Percentiles rank a stretch among this genome's conserved stretches.
These are phyloP conservation scores for Rutstroemia sp. DNA, from an alignment of 2,329 filamentous ascomycete species.

Conservation along the genomic window DNA sequence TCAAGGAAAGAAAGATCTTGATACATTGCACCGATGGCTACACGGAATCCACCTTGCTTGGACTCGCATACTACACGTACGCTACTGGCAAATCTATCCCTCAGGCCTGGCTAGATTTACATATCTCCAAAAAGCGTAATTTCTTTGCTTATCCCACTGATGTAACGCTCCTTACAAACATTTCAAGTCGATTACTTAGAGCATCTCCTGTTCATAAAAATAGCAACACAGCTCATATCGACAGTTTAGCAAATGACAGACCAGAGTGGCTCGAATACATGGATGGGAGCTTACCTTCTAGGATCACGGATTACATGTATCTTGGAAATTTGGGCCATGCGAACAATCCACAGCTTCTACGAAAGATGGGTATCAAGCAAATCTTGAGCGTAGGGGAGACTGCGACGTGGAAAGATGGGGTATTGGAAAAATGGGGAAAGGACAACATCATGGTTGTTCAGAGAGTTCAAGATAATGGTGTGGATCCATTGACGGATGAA, in stretches of 20 bases:
- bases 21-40: slow-evolving; percentile 96
- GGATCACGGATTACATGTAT: slow-evolving; percentile 90
- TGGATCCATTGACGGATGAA: slow-evolving; percentile 81
- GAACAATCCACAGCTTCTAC: slow-evolving; percentile 81
- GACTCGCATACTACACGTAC: slow-evolving; percentile 88
- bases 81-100: slow-evolving; percentile 74
- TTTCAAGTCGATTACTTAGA: slow-evolving; percentile 67
- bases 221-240: slow-evolving; percentile 46
- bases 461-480: slow-evolving; percentile 91
- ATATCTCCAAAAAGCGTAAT: slow-evolving; percentile 74
- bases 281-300: slow-evolving; percentile 85
- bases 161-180: slow-evolving; percentile 69
- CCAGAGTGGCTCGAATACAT: slow-evolving; percentile 77
- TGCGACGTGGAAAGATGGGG: slow-evolving; percentile 68
- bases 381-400: slow-evolving; percentile 90
- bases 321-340: slow-evolving; percentile 89
- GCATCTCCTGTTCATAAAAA: slow-evolving; percentile 53
- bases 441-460: slow-evolving; percentile 78
- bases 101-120: slow-evolving; percentile 80
- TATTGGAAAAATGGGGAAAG: slow-evolving; percentile 63
- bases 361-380: slow-evolving; percentile 73
- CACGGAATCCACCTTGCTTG: slow-evolving; percentile 85
- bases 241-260: slow-evolving; percentile 46
- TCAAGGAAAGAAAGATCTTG: slow-evolving; percentile 55
- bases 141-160: slow-evolving; percentile 96